Evolutionary conservation across 331 rosid genomes (phyloP).

Genomic region (Arachis monticola): DNA sequence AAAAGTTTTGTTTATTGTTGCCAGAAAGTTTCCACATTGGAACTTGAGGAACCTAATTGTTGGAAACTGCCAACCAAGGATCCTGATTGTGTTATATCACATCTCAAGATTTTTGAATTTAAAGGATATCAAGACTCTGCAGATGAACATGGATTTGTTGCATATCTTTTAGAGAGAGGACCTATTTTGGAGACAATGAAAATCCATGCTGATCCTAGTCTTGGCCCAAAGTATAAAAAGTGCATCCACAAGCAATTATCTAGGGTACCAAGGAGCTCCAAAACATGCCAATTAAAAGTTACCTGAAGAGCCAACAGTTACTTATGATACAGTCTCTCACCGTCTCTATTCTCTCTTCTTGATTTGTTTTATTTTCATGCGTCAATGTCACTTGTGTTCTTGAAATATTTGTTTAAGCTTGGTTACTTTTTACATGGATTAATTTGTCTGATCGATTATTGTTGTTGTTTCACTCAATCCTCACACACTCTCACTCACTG

Average conservation of each 20-base stretch:
- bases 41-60: background rate
- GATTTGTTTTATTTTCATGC: background rate
- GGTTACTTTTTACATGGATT: background rate
- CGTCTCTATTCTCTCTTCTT: no score
- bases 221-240: no score
- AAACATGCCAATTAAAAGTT: background rate
- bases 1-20: background rate
- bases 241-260: background rate
- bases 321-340: background rate
- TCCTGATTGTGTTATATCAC: background rate
- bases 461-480: no score
- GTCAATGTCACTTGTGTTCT: background rate
- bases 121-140: no score
- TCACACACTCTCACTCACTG: no score
- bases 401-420: background rate
- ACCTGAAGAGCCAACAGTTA: background rate
- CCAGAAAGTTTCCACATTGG: background rate
- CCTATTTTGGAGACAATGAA: no score
- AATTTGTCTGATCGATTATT: background rate
- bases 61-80: constrained; percentile 1
- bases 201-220: no score
- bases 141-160: no score
- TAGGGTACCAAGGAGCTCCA: constrained; percentile 1
- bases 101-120: no score
- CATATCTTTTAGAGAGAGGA: no score